phyloP scores from a whole-genome alignment of 202 grass and related monocot genomes.

The Miscanthus sacchariflorus region DNA sequence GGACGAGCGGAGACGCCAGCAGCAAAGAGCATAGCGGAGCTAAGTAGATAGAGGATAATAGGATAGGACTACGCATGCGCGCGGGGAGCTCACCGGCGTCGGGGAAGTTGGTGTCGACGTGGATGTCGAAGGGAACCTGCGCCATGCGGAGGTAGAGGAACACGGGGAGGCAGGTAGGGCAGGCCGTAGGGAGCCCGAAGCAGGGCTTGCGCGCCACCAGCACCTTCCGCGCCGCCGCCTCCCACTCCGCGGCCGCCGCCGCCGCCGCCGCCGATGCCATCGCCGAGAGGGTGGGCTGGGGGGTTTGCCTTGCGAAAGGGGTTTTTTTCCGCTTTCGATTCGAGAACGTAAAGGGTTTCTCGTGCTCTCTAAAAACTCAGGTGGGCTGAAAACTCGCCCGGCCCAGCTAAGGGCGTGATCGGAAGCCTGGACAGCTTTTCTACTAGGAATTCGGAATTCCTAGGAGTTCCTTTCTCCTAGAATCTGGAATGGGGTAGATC shows the following conservation, averaged over 20 bases:
- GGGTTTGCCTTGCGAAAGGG: constrained; percentile 1
- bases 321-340: not conserved
- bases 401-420: not conserved
- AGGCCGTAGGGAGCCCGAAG: constrained; percentile 87
- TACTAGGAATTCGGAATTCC: no score
- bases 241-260: constrained; percentile 45
- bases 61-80: not conserved
- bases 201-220: constrained; percentile 78
- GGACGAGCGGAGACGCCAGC: not conserved
- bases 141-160: constrained; percentile 91
- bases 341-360: not conserved
- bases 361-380: not conserved
- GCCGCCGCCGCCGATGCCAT: constrained; percentile 75
- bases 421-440: no score
- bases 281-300: constrained; percentile 48
- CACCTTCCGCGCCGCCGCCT: constrained; percentile 52
- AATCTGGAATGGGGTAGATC: no score
- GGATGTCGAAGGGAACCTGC: constrained; percentile 69
- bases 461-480: no score
- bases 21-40: not conserved
- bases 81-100: constrained; percentile 66
- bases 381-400: not conserved
- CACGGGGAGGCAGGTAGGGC: constrained; percentile 82
- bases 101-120: constrained; percentile 73
- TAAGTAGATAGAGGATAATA: not conserved